Base-by-base conservation (phyloP, 441 rosid species). In the Populus hybrid region DNA sequence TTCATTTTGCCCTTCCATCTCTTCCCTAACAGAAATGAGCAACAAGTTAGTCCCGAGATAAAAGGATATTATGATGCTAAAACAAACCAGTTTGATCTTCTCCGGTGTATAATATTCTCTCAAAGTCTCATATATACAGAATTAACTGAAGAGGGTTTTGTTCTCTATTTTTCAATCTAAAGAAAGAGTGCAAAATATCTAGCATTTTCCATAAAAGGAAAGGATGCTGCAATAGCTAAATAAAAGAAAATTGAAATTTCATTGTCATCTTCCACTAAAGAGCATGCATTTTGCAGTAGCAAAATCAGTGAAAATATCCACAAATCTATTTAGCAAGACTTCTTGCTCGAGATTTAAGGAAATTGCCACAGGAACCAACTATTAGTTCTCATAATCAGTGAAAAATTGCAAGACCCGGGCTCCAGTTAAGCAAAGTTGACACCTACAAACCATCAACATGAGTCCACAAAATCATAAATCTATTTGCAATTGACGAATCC, bases 1-100 rank as follows among this genome's bases (percentile, higher is more conserved):
- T 42, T 42, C 66, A 78, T 86, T 75, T 67, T 73, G 53, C 63
- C 42, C 61, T 72, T 70, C 67, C 77, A 76, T 26, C 80, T 71
- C 77, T 67, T 78, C 42, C 26, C 26, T 38, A 75, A 28, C 74
- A 76, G 26, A 72, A 7, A 79, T 40, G 24, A 75, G 28, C 50
- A 74, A 65, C 11, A 18, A 77, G 70, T 81, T 65, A 70, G 65
- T n/a, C 42, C 14, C 35, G 30, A 32, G 26, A 66, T 69, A 73
- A 75, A 14, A 61, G 21, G 66, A 66, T 72, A 28, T 10, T 12
- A 59, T 28, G 23, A 12, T 11, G 18, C 38, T 16, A 30, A 28
- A 35, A 12, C 12, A 4, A 61, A 36, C 59, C 40, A 4, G 71
- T 26, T 28, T 28, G 30, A 28, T 28, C 19, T 36, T 16, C 28